A percentile compares a stretch with the other conserved stretches of the same genome.
Evolutionary conservation across 352 stramenopile genomes (phyloP).

Genomic region (Phytophthora pini): DNA sequence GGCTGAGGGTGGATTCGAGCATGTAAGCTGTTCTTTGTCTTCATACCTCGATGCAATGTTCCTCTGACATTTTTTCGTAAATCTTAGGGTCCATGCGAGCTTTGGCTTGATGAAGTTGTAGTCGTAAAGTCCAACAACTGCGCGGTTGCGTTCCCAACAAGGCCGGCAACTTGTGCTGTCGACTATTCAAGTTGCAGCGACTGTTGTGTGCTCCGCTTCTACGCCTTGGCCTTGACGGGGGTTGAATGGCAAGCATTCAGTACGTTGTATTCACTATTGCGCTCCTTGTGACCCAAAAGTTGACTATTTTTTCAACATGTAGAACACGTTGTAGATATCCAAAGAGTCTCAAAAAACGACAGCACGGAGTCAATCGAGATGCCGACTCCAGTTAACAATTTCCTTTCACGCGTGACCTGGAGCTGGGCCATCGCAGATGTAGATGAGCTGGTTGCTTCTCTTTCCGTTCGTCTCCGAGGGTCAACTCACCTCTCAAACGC

Average conservation of each 20-base stretch:
- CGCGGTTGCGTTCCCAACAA: constrained; percentile 36
- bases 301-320: background rate
- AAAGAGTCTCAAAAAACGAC: background rate
- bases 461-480: constrained; percentile 16
- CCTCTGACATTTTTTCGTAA: background rate
- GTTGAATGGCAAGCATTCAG: constrained; percentile 41
- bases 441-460: constrained; percentile 5
- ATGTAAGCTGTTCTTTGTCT: constrained; percentile 13
- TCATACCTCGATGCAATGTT: background rate
- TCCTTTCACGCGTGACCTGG: constrained; percentile 6
- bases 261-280: constrained; percentile 27
- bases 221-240: constrained; percentile 46
- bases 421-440: constrained; percentile 6
- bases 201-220: constrained; percentile 53
- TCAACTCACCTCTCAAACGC: constrained; percentile 3
- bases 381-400: background rate
- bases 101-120: constrained; percentile 47
- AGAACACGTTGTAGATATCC: constrained; percentile 29
- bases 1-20: constrained; percentile 30
- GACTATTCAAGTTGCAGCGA: constrained; percentile 52
- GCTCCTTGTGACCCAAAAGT: too few relatives aligned
- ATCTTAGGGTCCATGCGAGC: constrained; percentile 49
- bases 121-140: constrained; percentile 49
- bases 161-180: constrained; percentile 41
- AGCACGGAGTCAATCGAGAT: background rate